Base-by-base conservation (phyloP, 164 flowering plant species). In the Hamamelis virginiana region DNA sequence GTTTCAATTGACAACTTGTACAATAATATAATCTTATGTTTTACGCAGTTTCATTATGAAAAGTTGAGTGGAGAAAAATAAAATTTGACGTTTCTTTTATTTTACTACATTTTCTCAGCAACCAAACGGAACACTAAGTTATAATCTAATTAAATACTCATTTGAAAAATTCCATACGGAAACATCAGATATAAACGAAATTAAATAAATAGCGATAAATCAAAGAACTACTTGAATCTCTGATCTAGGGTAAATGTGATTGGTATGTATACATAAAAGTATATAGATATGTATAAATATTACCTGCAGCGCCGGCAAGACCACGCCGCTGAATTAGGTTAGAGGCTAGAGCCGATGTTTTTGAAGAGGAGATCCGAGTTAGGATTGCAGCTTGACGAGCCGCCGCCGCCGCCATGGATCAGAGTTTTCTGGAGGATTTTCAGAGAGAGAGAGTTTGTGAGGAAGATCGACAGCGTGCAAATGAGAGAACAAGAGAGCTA, bases 261-360 rank as follows among this genome's bases (percentile, higher is more conserved):
- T 6, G 61, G 10, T 41, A 18, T 43, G 11, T 3, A 23, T 16
- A 46, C 13, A 22, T 12, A 0, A n/a, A n/a, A 19, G 41, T 9
- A 8, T 19, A 59, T 26, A 10, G 14, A 59, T 14, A 59, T 26
- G 18, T 59, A 59, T 59, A 0, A 26, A 38, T 2, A 33, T 44
- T 80, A 84, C 88, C 88, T 15, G 84, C 84, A 53, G 84, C 80
- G 60, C 84, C 88, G 52, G 86, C 85, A 12, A 84, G 78, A 52
- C 84, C 81, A 26, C 88, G 88, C 45, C 83, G 80, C 15, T 77
- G 86, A 57, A 75, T 47, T 41, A 85, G 74, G 51, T 70, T 70
- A 16, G 62, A 65, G 41, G 80, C 65, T 61, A 50, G 77, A 38
- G 69, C 19, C 11, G 76, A 26, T 27, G 70, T 6, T 6, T 27